A percentile compares a stretch with the other conserved stretches of the same genome.
Conservation (phyloP, 75 land plant species). For the Larix kaempferi region DNA sequence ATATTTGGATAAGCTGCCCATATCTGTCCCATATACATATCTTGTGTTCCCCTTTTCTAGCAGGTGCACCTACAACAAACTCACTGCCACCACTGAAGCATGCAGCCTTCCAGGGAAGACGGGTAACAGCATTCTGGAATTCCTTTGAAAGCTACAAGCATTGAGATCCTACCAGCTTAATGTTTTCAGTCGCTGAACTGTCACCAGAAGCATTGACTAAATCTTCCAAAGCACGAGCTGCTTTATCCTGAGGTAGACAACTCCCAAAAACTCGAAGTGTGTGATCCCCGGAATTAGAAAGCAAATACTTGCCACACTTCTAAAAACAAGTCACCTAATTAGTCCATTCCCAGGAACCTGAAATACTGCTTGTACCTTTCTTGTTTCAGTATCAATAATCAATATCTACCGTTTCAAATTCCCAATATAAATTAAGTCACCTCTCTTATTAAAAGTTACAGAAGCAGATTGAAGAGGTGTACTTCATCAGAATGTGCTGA, state of each 20-base stretch:
- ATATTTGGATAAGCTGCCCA: constrained; percentile 16
- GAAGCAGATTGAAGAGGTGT: too few relatives aligned
- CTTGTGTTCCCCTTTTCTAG: constrained; percentile 78
- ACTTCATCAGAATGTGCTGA: constrained; percentile 40
- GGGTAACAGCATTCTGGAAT: too few relatives aligned
- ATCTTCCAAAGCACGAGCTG: constrained; percentile 28
- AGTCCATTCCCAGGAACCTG: constrained; percentile 68
- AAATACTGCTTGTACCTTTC: constrained; percentile 44
- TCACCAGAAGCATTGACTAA: constrained; percentile 12
- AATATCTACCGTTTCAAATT: constrained; percentile 21
- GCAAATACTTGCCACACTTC: constrained; percentile 40
- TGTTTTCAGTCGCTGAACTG: neutral
- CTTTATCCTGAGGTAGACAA: constrained; percentile 60
- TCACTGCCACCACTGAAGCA: constrained; percentile 88
- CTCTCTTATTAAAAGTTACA: too few relatives aligned
- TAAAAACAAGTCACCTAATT: constrained; percentile 57
- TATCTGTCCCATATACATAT: constrained; percentile 84
- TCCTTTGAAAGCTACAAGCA: too few relatives aligned
- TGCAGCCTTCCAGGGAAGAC: constrained; percentile 85
- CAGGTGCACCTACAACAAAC: too few relatives aligned
- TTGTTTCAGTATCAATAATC: constrained; percentile 50
- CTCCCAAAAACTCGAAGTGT: neutral
- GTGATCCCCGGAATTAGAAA: constrained; percentile 42
- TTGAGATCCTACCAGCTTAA: constrained; percentile 47
- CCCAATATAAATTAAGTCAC: too few relatives aligned